These are phyloP conservation scores for Aegilops longissima DNA, from an alignment of 176 grass and related monocot species.

Conservation along the genomic window DNA sequence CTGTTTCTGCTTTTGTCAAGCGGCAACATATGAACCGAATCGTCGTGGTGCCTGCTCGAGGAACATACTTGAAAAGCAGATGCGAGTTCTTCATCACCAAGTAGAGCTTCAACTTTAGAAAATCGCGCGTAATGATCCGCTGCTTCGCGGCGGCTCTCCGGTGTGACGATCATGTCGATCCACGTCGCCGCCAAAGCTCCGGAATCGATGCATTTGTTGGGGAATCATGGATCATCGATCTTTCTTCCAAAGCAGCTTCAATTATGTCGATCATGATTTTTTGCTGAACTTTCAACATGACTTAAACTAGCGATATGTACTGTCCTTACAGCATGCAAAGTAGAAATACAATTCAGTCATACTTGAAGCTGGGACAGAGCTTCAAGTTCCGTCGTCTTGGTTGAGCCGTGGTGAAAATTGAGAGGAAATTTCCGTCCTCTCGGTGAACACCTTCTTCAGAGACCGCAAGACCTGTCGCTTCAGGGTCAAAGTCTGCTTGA, in stretches of 20 bases:
- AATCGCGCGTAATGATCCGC: not conserved
- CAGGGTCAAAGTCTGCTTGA: not conserved
- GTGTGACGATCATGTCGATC: not conserved
- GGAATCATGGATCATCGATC: not conserved
- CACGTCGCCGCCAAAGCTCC: constrained; percentile 6
- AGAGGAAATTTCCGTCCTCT: not conserved
- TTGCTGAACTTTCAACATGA: not conserved
- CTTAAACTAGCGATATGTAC: not conserved
- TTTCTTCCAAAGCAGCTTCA: not conserved
- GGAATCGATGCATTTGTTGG: not conserved
- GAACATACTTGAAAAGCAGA: constrained; percentile 15
- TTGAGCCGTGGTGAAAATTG: not conserved
- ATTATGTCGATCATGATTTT: not conserved
- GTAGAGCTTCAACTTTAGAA: not conserved
- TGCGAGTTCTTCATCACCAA: constrained; percentile 14
- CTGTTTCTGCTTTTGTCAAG: not conserved
- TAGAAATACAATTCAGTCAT: not conserved
- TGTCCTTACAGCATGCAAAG: not conserved
- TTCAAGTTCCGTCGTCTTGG: not conserved
- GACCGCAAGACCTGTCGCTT: not conserved
- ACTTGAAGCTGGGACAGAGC: no score
- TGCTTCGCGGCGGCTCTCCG: not conserved
- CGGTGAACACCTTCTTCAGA: not conserved
- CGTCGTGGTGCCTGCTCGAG: not conserved
- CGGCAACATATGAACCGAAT: not conserved